phyloP scores from a whole-genome alignment of 2,329 filamentous ascomycete species.

The Chaetothyriales sp. region DNA sequence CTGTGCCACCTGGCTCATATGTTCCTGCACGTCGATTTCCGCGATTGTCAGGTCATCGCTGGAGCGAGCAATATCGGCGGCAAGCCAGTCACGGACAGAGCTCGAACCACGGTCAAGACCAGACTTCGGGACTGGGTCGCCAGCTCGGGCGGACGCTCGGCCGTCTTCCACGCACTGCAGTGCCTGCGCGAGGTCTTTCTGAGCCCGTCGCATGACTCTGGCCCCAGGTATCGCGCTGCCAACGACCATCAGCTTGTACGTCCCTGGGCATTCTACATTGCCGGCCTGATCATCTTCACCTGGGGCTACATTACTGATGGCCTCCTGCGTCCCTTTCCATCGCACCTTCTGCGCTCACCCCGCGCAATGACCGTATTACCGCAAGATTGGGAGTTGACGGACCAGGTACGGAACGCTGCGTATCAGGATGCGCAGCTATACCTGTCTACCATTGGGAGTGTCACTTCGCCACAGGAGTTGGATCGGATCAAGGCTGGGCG shows the following conservation, averaged over 20 bases:
- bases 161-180: slow-evolving; percentile 77
- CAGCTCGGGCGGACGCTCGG: slow-evolving; percentile 70
- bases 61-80: slow-evolving; percentile 72
- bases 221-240: slow-evolving; percentile 55
- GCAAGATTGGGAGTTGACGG: background rate
- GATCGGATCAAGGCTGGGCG: slow-evolving; percentile 51
- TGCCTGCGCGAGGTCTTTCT: slow-evolving; percentile 58
- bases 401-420: slow-evolving; percentile 1
- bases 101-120: slow-evolving; percentile 62
- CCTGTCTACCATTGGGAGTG: slow-evolving; percentile 56
- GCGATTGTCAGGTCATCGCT: slow-evolving; percentile 90
- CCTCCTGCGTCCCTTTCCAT: slow-evolving; percentile 38
- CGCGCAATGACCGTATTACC: background rate
- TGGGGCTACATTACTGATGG: slow-evolving; percentile 86
- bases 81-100: slow-evolving; percentile 64
- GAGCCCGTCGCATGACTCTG: slow-evolving; percentile 14
- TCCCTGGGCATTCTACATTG: slow-evolving; percentile 94
- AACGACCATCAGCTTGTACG: slow-evolving; percentile 82
- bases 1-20: slow-evolving; percentile 90
- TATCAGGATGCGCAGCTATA: slow-evolving; percentile 59
- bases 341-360: slow-evolving; percentile 11
- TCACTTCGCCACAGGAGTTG: slow-evolving; percentile 61
- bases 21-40: slow-evolving; percentile 92
- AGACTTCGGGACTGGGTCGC: slow-evolving; percentile 77
- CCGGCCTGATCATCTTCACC: slow-evolving; percentile 79